Evolutionary conservation across 2,329 filamentous ascomycete species (phyloP), one percentile per base, ranked within the genome.

Genomic region (Aspergillaceae sp.): DNA sequence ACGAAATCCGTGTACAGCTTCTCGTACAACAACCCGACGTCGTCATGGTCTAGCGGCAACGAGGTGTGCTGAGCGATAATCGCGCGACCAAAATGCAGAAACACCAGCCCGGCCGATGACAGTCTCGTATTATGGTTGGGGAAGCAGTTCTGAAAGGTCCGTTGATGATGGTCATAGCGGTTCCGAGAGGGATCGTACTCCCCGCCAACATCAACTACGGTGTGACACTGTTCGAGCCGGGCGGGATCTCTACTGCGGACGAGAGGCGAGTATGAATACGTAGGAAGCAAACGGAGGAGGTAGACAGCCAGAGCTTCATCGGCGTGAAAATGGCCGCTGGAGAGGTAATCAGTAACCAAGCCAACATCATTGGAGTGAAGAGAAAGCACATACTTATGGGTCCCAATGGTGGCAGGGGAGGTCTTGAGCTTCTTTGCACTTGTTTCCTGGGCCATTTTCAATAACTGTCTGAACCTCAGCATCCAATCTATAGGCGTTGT

Each of bases 131-230:
- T 66, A 61, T 86, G 85, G 50, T 79, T 79, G 19, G 91, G 89
- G 71, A 98, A 98, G 41, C 84, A 88, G 47, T 86, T 84, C 49
- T 72, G 70, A 75, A 98, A 98, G 62, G 82, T 83, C 54, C 91
- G 88, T 76, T 98, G 92, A 77, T 98, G 92, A 74, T 98, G 92
- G 71, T 98, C 92, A 75, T 87, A 98, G 59, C 91, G 86, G 69
- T 88, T 81, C 53, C 70, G 71, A 43, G 73, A 67, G 46, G 86
- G 72, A 62, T 95, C 85, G 72, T 98, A 97, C 68, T 91, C 86
- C 59, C 90, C 91, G 62, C 91, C 90, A n/a, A 97, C 92, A 64
- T 98, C 92, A 57, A 97, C 91, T 48, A 98, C 90, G 46, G 88
- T 95, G 74, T 96, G 87, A 76, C 91, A 96, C 49, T 78, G 80